A percentile compares a stretch with the other conserved stretches of the same genome.
These are phyloP conservation scores for Syncephalastrum racemosum DNA, from an alignment of 371 early-diverging fungal species.

Conservation along the genomic window DNA sequence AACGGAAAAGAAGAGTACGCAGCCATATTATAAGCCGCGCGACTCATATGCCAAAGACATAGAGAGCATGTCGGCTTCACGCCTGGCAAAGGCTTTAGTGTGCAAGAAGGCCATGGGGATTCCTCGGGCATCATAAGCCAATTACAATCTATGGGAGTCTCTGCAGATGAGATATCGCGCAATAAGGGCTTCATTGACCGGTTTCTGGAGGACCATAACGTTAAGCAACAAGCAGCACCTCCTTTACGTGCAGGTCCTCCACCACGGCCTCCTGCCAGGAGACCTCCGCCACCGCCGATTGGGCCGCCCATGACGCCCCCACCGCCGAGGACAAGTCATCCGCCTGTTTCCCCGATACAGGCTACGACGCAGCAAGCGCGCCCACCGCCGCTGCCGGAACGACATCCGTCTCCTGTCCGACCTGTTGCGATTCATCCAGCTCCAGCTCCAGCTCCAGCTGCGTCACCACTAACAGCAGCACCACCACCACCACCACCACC, in stretches of 20 bases:
- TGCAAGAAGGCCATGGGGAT: constrained; percentile 70
- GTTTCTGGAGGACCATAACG: constrained; percentile 40
- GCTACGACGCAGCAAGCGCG: background rate
- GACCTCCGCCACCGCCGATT: constrained; percentile 9
- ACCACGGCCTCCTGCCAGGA: constrained; percentile 8
- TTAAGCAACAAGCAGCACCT: constrained; percentile 2
- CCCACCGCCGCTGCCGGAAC: constrained; percentile 11
- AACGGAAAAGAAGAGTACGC: background rate
- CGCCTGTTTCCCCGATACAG: background rate
- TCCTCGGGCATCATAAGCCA: constrained; percentile 56
- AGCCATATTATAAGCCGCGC: background rate
- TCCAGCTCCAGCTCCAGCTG: constrained; percentile 12
- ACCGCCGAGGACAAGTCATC: background rate
- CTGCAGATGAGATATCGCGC: constrained; percentile 61
- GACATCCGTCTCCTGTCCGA: constrained; percentile 7
- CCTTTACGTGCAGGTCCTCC: background rate
- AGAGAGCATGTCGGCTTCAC: constrained; percentile 77
- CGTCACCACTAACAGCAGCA: background rate
- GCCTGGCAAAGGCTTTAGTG: constrained; percentile 74
- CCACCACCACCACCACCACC: constrained; percentile 16
- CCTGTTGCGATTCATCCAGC: constrained; percentile 12
- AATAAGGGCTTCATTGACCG: constrained; percentile 48
- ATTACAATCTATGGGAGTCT: constrained; percentile 75
- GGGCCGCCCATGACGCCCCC: background rate
- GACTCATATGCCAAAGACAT: constrained; percentile 41